These are phyloP conservation scores for Pyrenochaeta sp. DNA, from an alignment of 2,329 filamentous ascomycete genomes.

Conservation along the genomic window DNA sequence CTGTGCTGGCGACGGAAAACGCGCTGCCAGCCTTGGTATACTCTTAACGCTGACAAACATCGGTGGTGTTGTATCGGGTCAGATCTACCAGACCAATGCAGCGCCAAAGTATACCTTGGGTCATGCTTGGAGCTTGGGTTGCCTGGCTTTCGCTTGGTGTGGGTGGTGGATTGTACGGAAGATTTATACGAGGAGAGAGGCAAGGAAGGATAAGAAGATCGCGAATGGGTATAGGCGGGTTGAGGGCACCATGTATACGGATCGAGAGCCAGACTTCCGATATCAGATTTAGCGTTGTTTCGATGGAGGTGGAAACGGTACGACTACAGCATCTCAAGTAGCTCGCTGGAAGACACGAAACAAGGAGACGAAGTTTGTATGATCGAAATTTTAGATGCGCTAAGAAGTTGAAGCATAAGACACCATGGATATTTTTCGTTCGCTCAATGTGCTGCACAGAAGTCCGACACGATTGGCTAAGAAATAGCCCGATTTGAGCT, in stretches of 20 bases:
- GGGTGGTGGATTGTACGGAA: conserved; percentile 47
- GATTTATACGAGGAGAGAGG: conserved; percentile 44
- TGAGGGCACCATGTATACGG: conserved; percentile 31
- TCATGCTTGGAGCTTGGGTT: conserved; percentile 49
- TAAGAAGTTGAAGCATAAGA: too few relatives aligned
- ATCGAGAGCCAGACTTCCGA: conserved; percentile 39
- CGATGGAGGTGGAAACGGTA: too few relatives aligned
- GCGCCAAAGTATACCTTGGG: conserved; percentile 38
- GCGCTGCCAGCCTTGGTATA: conserved; percentile 42
- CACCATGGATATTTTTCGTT: too few relatives aligned
- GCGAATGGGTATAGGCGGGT: conserved; percentile 25
- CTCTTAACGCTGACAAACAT: conserved; percentile 43
- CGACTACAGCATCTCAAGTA: too few relatives aligned
- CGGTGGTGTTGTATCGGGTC: conserved; percentile 41
- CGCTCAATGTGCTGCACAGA: too few relatives aligned
- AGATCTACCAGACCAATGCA: conserved; percentile 40
- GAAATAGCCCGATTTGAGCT: too few relatives aligned
- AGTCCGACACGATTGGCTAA: too few relatives aligned
- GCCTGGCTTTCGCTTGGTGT: conserved; percentile 46
- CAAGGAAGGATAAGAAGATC: conserved; percentile 38
- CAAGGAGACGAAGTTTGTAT: too few relatives aligned
- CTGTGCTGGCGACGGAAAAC: conserved; percentile 42
- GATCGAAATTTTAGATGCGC: too few relatives aligned
- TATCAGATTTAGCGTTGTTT: conserved; percentile 30
- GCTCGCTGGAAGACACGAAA: too few relatives aligned